These are phyloP conservation scores for Pseudogymnoascus sp. DNA, from an alignment of 2,329 filamentous ascomycete species.

Conservation along the genomic window DNA sequence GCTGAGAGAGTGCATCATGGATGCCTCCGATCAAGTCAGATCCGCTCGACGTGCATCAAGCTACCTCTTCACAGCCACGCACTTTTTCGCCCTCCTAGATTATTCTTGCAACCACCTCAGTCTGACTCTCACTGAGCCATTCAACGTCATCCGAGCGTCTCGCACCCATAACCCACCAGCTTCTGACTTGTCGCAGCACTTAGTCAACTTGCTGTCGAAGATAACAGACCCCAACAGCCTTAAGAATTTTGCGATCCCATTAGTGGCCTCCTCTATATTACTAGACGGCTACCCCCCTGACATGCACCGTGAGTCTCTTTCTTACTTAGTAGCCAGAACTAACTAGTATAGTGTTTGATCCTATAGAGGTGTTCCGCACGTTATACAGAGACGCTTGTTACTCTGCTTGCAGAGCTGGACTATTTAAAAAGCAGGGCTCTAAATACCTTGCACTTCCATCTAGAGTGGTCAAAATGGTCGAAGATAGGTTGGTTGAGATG, in stretches of 20 bases:
- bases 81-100: conserved; percentile 22
- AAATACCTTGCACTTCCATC: conserved; percentile 3
- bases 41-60: conserved; percentile 14
- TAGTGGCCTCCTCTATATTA: conserved; percentile 23
- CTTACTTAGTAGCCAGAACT: neutral
- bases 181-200: conserved; percentile 19
- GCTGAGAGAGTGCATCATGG: conserved; percentile 22
- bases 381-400: conserved; percentile 12
- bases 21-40: conserved; percentile 19
- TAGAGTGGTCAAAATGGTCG: neutral
- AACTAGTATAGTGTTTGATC: conserved; percentile 11
- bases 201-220: conserved; percentile 21
- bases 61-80: conserved; percentile 21
- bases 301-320: conserved; percentile 18
- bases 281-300: conserved; percentile 24
- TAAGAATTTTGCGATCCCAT: conserved; percentile 22
- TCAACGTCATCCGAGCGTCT: conserved; percentile 22
- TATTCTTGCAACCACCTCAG: conserved; percentile 19
- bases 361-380: conserved; percentile 9
- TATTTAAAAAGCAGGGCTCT: neutral
- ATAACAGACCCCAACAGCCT: conserved; percentile 18
- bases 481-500: neutral
- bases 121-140: conserved; percentile 15
- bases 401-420: neutral
- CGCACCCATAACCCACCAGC: conserved; percentile 20